A percentile compares a stretch with the other conserved stretches of the same genome.
Conservation (phyloP, 2,329 filamentous ascomycete genomes). For the Claviceps sp. region DNA sequence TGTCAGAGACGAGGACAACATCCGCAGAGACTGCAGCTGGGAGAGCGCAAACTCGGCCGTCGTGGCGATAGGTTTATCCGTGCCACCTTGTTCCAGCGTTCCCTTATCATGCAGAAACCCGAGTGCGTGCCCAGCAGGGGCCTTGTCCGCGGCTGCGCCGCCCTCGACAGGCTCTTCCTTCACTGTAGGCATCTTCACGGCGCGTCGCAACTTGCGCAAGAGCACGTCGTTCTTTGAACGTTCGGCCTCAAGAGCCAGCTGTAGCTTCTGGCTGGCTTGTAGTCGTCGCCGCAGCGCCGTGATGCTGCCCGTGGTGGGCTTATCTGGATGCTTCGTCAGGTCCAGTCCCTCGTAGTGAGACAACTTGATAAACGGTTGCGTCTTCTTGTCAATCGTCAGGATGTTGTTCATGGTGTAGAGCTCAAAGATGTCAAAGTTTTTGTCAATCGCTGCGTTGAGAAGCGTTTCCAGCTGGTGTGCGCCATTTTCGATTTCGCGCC, state of each 20-base stretch:
- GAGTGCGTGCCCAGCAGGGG: conserved; percentile 21
- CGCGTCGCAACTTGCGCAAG: conserved; percentile 45
- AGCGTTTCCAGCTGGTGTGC: conserved; percentile 75
- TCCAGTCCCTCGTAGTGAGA: conserved; percentile 68
- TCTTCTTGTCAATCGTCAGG: conserved; percentile 52
- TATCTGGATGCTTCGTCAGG: conserved; percentile 20
- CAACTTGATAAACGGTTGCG: conserved; percentile 67
- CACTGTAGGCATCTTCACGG: conserved; percentile 21
- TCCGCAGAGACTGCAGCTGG: conserved; percentile 67
- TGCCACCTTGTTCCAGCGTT: conserved; percentile 35
- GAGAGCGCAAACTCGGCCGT: conserved; percentile 68
- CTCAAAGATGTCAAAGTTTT: conserved; percentile 75
- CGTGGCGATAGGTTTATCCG: conserved; percentile 47
- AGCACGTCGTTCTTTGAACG: conserved; percentile 58
- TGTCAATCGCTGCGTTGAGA: conserved; percentile 67
- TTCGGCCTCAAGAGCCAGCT: conserved; percentile 56
- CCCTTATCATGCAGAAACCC: conserved; percentile 45
- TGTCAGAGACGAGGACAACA: conserved; percentile 46
- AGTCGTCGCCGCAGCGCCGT: conserved; percentile 59
- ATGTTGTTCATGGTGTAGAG: conserved; percentile 86
- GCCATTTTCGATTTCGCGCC: conserved; percentile 72
- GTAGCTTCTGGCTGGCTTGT: conserved; percentile 65
- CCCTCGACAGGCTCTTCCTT: conserved; percentile 2
- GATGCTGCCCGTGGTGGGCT: conserved; percentile 53
- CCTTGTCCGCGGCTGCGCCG: conserved; percentile 1